A percentile compares a stretch with the other conserved stretches of the same genome.
phyloP scores from a whole-genome alignment of 176 grass and related monocot species.

The Pontederia paniculata region DNA sequence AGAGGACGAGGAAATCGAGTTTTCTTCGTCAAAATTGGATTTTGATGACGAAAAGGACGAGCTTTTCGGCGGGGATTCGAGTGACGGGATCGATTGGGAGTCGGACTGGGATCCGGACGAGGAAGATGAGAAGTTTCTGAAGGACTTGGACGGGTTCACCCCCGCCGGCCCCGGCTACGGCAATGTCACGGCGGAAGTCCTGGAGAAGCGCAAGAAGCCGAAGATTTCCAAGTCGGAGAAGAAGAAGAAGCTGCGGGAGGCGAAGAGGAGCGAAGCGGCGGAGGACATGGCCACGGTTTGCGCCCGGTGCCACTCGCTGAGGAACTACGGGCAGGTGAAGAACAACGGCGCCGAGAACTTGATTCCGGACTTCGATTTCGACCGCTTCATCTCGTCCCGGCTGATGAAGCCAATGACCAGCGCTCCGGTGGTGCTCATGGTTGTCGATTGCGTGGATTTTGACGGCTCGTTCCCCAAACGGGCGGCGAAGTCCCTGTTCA shows the following conservation, averaged over 20 bases:
- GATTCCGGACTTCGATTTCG: conserved; percentile 90
- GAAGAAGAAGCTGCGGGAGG: conserved; percentile 42
- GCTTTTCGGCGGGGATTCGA: conserved; percentile 22
- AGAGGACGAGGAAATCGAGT: conserved; percentile 7
- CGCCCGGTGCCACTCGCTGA: conserved; percentile 68
- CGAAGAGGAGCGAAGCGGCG: conserved; percentile 32
- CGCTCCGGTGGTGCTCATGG: conserved; percentile 60
- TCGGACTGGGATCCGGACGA: conserved; percentile 33
- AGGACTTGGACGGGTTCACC: conserved; percentile 61
- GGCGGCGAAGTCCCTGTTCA: conserved; percentile 69
- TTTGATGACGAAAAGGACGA: conserved; percentile 17
- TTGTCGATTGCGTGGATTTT: conserved; percentile 81
- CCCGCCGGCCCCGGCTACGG: conserved; percentile 67
- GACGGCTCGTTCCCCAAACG: conserved; percentile 84
- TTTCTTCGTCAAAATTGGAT: conserved; percentile 16
- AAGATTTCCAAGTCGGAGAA: conserved; percentile 79
- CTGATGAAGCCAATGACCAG: conserved; percentile 56
- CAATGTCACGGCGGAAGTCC: conserved; percentile 53
- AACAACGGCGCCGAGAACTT: conserved; percentile 78
- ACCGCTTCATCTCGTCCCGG: conserved; percentile 63
- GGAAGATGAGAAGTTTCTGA: conserved; percentile 53
- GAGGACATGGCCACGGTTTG: conserved; percentile 45
- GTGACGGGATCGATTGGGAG: conserved; percentile 32
- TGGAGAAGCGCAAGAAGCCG: conserved; percentile 59
- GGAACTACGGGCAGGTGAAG: conserved; percentile 85